Conservation (phyloP, 2,329 filamentous ascomycete genomes). For the Mycogone perniciosa region DNA sequence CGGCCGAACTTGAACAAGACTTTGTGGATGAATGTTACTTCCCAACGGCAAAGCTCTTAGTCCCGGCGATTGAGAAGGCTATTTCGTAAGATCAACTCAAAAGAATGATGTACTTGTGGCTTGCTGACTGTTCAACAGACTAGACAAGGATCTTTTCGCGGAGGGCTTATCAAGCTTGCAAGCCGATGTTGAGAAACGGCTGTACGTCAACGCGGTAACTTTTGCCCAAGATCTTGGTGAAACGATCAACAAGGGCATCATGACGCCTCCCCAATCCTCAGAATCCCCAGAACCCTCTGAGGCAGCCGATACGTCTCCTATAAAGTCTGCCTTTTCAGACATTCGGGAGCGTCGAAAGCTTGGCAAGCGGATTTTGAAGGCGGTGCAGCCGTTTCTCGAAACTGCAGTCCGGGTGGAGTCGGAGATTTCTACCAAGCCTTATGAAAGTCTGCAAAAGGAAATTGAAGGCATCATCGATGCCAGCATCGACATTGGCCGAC, state of each 20-base stretch:
- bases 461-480: constrained; percentile 67
- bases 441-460: constrained; percentile 64
- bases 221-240: constrained; percentile 53
- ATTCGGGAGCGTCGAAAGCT: constrained; percentile 75
- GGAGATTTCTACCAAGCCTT: constrained; percentile 66
- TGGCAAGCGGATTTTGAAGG: constrained; percentile 84
- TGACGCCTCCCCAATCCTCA: constrained; percentile 29
- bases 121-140: constrained; percentile 41
- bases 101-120: constrained; percentile 8
- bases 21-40: constrained; percentile 91
- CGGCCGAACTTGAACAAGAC: constrained; percentile 66
- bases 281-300: constrained; percentile 26
- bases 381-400: constrained; percentile 71
- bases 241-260: constrained; percentile 48
- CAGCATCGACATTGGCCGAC: constrained; percentile 52
- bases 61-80: constrained; percentile 73
- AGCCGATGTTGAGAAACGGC: constrained; percentile 45
- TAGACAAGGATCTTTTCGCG: constrained; percentile 58
- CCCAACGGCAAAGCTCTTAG: constrained; percentile 70
- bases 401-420: constrained; percentile 72
- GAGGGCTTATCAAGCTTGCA: constrained; percentile 45
- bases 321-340: constrained; percentile 53
- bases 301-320: constrained; percentile 41
- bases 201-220: constrained; percentile 51
- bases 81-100: constrained; percentile 57